Base-by-base conservation (phyloP, 257 asterid genomes). In the Solanum neorickii region DNA sequence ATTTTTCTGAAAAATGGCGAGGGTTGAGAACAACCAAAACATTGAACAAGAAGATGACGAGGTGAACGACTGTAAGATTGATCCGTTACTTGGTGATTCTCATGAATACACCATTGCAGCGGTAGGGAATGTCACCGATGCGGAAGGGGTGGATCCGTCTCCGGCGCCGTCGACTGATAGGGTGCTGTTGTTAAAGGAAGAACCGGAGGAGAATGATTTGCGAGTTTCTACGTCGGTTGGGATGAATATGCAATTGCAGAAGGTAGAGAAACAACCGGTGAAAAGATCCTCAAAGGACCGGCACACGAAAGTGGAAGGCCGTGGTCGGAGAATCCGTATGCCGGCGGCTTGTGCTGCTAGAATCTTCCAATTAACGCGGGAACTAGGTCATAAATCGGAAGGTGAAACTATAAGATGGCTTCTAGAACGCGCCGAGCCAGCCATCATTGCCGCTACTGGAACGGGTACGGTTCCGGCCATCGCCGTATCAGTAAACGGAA, bases 251-350 rank as follows among this genome's bases (percentile, higher is more conserved):
- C 73, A 86, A 46, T 31, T 69, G 39, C 35, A 46, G 5, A 86
- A 77, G 25, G 31, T 68, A 21, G 85, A 84, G 15, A 88, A 83
- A 42, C 31, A 84, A 3, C 90, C 90, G 41, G 89, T 93, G 15
- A 95, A 90, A 89, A 93, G 94, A 87, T 90, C 94, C 37, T 92
- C 91, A 56, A 95, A 94, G 88, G 98, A 95, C 92, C 94, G 98
- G 9, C 98, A 95, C 90, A 94, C 98, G 12, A 95, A 95, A 88
- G 98, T 95, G 83, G 97, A 95, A 91, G 98, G 98, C 2, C 97
- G 98, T 5, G 98, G 98, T 47, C 87, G 98, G 89, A 91, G 98
- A 84, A 92, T 95, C 66, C 98, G 98, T 2, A 94, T 95, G 93
- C 94, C 96, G 9, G 96, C 98, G 14, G 88, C 96, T 11, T 93